Evolutionary conservation across 1,284 basidiomycete genomes (phyloP).

Genomic region (Amylostereum chailletii): DNA sequence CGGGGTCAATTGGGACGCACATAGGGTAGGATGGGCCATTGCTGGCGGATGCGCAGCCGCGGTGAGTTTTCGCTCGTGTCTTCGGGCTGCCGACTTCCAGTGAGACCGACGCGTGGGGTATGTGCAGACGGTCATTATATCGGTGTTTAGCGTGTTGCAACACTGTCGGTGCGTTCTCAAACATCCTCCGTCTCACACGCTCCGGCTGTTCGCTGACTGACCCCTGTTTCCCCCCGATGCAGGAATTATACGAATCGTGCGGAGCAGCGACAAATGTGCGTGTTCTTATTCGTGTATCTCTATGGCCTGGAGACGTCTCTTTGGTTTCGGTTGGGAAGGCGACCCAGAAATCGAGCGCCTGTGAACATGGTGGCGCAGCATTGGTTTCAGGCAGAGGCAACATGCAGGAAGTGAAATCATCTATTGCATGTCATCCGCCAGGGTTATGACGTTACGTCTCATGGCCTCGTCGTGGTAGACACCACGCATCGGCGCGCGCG

Average conservation of each 20-base stretch:
- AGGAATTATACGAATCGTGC: slow-evolving; percentile 60
- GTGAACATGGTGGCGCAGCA: too few relatives aligned
- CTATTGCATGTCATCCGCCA: too few relatives aligned
- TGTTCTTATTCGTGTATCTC: slow-evolving; percentile 2
- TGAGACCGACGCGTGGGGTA: not conserved
- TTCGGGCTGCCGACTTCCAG: not conserved
- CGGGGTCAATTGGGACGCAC: slow-evolving; percentile 48
- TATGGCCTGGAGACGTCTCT: too few relatives aligned
- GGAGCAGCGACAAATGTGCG: slow-evolving; percentile 73
- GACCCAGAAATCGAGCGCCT: too few relatives aligned
- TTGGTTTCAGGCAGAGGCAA: too few relatives aligned
- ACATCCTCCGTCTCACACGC: not conserved
- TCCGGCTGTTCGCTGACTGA: not conserved
- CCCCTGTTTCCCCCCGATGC: not conserved
- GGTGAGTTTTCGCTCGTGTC: slow-evolving; percentile 31
- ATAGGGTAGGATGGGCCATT: slow-evolving; percentile 69
- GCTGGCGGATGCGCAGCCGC: slow-evolving; percentile 54
- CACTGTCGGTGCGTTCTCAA: slow-evolving; percentile 48
- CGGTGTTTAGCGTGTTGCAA: slow-evolving; percentile 40
- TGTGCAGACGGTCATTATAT: slow-evolving; percentile 51
- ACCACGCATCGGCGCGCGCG: too few relatives aligned
- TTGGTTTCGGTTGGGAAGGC: too few relatives aligned
- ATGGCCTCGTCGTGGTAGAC: too few relatives aligned
- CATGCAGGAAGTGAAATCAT: too few relatives aligned
- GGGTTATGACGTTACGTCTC: too few relatives aligned